A percentile compares a stretch with the other conserved stretches of the same genome.
Evolutionary conservation across 257 asterid species (phyloP).

Genomic region (Cordia subcordata): DNA sequence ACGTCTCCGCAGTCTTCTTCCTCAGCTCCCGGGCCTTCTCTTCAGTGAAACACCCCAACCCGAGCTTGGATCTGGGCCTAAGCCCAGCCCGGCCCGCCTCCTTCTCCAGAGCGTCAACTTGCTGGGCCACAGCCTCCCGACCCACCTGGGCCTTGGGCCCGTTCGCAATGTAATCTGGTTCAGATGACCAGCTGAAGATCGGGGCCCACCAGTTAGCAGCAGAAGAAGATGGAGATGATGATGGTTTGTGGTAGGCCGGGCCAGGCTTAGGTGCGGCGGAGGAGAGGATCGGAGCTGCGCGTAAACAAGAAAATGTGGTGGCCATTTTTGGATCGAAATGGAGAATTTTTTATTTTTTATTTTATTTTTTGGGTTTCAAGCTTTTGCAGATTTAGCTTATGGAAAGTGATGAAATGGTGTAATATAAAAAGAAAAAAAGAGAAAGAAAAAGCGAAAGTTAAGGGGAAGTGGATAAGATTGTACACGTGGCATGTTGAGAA

Average conservation of each 20-base stretch:
- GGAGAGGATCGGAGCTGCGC: conserved; percentile 15
- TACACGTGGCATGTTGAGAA: conserved; percentile 9
- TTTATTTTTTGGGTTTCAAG: background rate
- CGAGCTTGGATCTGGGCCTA: conserved; percentile 31
- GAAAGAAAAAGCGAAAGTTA: background rate
- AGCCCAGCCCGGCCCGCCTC: background rate
- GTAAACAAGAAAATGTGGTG: conserved; percentile 18
- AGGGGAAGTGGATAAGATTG: conserved; percentile 20
- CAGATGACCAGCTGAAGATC: conserved; percentile 51
- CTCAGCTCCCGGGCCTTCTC: conserved; percentile 66
- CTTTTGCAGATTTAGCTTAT: background rate
- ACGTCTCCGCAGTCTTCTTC: conserved; percentile 40
- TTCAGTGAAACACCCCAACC: conserved; percentile 51
- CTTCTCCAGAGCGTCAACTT: background rate
- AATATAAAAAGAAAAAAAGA: background rate
- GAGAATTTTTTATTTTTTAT: background rate
- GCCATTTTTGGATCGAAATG: conserved; percentile 20
- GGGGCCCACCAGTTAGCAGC: conserved; percentile 60
- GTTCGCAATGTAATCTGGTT: conserved; percentile 51
- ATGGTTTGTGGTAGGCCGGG: conserved; percentile 7
- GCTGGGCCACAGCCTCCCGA: background rate
- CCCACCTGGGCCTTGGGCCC: conserved; percentile 9
- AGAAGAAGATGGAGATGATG: conserved; percentile 2
- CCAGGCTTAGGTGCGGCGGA: conserved; percentile 11
- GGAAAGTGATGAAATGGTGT: background rate